Evolutionary conservation across 2,329 filamentous ascomycete genomes (phyloP), one percentile per base, ranked within the genome.

Genomic region (Setomelanomma holmii): DNA sequence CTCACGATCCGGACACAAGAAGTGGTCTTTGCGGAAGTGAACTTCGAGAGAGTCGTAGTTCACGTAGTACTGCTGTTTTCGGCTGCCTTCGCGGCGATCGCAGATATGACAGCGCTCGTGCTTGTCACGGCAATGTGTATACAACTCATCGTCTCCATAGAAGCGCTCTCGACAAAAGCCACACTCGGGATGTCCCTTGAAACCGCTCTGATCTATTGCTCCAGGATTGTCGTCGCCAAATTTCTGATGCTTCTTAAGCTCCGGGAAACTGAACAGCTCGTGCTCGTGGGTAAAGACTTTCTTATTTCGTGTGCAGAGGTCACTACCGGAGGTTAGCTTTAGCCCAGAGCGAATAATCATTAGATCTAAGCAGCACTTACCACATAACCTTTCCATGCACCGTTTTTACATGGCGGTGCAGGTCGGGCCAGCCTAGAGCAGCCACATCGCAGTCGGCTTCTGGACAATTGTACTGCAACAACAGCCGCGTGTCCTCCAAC

Each of bases 231-330:
- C 91, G 68, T 99, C 95, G 51, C 95, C 95, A 58, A 89, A 86
- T 56, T 86, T 89, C 83, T 98, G 96, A 74, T 99, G 95, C 66
- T 86, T 89, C 62, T 90, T 87, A 43, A 98, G 80, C 63, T 93
- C 91, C 58, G 87, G 84, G 56, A 86, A 84, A 1, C 90, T 89
- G 73, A 97, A 98, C 1, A 99, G 82, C 58, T 96, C 91, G 72
- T 99, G 95, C 76, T 99, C 95, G 76, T 99, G 95, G 1, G 95
- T 97, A 66, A 99, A 99, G 27, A 97, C 92, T 71, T 96, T 97
- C 78, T 99, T 99, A 79, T 97, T 93, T 54, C 92, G 82, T 5
- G 93, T 90, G 76, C 93, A 97, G 10, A 96, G 81, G 74, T 96
- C 91, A 75, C 90, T 83, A 55, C 23, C 16, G 5, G 1, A 40